Base-by-base conservation (phyloP, 2,329 filamentous ascomycete species). In the Scytalidium lignicola region DNA sequence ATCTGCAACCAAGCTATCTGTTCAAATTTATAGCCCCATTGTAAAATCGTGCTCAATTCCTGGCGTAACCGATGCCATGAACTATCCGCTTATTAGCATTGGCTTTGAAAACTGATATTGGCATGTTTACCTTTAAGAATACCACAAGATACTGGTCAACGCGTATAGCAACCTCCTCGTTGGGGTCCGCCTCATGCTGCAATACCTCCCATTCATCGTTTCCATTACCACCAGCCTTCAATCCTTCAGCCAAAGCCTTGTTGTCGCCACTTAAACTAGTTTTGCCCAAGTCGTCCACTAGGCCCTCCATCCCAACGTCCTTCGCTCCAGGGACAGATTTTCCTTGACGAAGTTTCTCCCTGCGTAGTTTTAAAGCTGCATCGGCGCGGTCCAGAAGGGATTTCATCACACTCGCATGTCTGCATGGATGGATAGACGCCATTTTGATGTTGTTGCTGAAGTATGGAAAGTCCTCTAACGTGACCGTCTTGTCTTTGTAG, bases 401-500 rank as follows among this genome's bases (percentile, higher is more conserved):
- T 73, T 97, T 99, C 93, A 99, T 99, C 59, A 99, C 93, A 22
- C 87, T 87, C 9, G 93, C 93, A 66, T 99, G 93, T 67, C 93
- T 95, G 80, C 93, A 99, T 3, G 93, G 93, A 65, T 99, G 93
- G 13, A 99, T 88, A 26, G 87, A 93, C 28, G 92, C 93, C 81
- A 96, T 99, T 75, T 96, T 96, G 65, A 96, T 83, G 60, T 84
- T 85, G 63, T 88, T 86, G 56, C 89, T 87, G 66, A 95, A 93
- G 74, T 95, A 96, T 43, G 90, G 90, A 65, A 99, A 99, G 69
- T 96, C 90, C 67, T 99, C 93, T 51, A 97, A 83, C 1, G 93
- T 99, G 52, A 99, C 93, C 0, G 93, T 99, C 76, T 99, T 99
- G 74, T 96, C 90, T 66, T 95, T 95, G 75, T 96, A 96, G 73